Evolutionary conservation across 2,329 filamentous ascomycete genomes (phyloP).

Genomic region (Fusarium armeniacum): DNA sequence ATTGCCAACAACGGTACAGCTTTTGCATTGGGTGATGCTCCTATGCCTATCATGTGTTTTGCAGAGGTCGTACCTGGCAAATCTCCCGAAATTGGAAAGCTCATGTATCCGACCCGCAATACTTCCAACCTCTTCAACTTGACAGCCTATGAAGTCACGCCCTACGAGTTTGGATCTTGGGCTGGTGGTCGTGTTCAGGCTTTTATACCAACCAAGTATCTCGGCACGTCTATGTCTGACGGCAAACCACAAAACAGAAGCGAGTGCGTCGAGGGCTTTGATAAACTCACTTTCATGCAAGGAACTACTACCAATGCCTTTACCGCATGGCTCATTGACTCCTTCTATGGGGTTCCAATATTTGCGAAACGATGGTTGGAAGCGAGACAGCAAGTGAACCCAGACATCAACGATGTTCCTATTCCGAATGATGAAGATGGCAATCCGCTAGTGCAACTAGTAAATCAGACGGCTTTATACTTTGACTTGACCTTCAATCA

Average conservation of each 20-base stretch:
- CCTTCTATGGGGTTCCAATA: conserved; percentile 46
- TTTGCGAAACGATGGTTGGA: conserved; percentile 45
- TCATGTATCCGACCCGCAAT: conserved; percentile 50
- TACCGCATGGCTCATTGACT: conserved; percentile 47
- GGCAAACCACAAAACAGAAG: conserved; percentile 48
- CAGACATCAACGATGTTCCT: conserved; percentile 39
- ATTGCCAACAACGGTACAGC: conserved; percentile 28
- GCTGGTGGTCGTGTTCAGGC: conserved; percentile 48
- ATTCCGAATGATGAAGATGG: conserved; percentile 37
- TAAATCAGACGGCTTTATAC: conserved; percentile 41
- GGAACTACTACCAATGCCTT: conserved; percentile 51
- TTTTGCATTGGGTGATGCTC: conserved; percentile 43
- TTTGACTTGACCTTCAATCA: conserved; percentile 52
- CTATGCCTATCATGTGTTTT: conserved; percentile 50
- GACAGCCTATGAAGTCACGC: conserved; percentile 53
- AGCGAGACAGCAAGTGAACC: conserved; percentile 20
- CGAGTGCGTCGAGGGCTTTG: conserved; percentile 51
- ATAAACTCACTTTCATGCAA: conserved; percentile 52
- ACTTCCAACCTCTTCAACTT: conserved; percentile 49
- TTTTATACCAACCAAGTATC: conserved; percentile 49
- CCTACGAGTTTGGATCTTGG: conserved; percentile 55
- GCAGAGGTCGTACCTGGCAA: conserved; percentile 50
- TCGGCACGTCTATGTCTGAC: conserved; percentile 50
- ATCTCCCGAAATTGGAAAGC: conserved; percentile 47
- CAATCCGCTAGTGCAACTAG: conserved; percentile 44